These are phyloP conservation scores for Botrytis medusae DNA, from an alignment of 2,329 filamentous ascomycete species.

Conservation along the genomic window DNA sequence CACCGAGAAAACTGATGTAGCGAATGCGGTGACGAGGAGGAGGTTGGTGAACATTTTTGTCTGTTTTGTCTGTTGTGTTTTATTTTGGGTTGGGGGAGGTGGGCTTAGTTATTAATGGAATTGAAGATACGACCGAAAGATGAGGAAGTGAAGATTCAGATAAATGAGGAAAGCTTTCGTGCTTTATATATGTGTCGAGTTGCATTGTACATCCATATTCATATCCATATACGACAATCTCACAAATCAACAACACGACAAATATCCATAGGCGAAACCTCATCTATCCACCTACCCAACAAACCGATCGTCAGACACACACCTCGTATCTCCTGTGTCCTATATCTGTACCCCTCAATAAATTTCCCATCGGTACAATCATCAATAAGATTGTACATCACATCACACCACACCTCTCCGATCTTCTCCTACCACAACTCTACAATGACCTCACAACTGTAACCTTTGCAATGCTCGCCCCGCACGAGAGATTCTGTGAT, in stretches of 20 bases:
- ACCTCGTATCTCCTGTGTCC: neutral
- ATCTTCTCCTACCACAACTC: neutral
- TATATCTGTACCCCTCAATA: neutral
- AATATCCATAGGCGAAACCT: no score
- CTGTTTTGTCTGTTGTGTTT: accelerated
- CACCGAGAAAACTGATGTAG: conserved; percentile 4
- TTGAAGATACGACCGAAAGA: neutral
- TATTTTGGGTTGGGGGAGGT: neutral
- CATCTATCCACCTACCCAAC: neutral
- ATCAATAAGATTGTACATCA: neutral
- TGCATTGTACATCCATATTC: no score
- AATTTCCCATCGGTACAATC: neutral
- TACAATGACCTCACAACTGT: neutral
- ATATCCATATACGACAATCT: no score
- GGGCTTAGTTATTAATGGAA: neutral
- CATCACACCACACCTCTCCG: no score
- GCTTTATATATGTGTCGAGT: no score
- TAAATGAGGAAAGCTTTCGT: neutral
- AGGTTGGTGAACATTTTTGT: conserved; percentile 20
- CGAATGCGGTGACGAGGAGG: conserved; percentile 13
- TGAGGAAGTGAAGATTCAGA: neutral
- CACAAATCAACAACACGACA: no score
- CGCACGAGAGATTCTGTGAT: neutral
- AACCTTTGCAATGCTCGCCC: neutral
- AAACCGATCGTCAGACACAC: neutral